Conservation (phyloP, 73 alveolate genomes). For the Paraurostyla sp. region DNA sequence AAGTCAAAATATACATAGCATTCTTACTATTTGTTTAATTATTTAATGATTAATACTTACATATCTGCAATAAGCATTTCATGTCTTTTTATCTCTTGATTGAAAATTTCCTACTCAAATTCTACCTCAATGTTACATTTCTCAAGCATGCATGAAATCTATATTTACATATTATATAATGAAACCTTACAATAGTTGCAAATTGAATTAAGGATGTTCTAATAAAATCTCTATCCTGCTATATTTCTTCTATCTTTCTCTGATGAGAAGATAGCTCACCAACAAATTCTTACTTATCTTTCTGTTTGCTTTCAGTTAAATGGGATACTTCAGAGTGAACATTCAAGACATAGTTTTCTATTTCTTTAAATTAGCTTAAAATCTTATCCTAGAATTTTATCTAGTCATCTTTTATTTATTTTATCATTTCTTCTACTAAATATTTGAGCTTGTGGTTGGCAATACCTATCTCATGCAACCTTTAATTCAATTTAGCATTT, state of each 20-base stretch:
- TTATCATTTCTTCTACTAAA: neutral
- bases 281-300: slow-evolving; percentile 14
- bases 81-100: slow-evolving; percentile 13
- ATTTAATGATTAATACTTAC: too few species aligned
- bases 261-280: neutral
- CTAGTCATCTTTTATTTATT: neutral
- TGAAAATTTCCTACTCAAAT: neutral
- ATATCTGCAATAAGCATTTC: neutral
- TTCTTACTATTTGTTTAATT: neutral
- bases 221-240: neutral
- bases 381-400: neutral
- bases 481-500: neutral
- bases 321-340: neutral
- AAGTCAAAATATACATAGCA: neutral
- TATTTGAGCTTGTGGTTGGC: neutral
- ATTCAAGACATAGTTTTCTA: slow-evolving; percentile 13
- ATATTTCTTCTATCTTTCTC: slow-evolving; percentile 1
- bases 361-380: neutral
- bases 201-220: neutral
- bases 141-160: slow-evolving; percentile 41
- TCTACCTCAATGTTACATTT: neutral
- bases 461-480: slow-evolving; percentile 8
- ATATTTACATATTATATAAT: neutral
- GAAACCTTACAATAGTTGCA: slow-evolving; percentile 45
- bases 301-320: neutral